These are phyloP conservation scores for Ogataea naganishii DNA, from an alignment of 805 yeast genomes.

Conservation along the genomic window DNA sequence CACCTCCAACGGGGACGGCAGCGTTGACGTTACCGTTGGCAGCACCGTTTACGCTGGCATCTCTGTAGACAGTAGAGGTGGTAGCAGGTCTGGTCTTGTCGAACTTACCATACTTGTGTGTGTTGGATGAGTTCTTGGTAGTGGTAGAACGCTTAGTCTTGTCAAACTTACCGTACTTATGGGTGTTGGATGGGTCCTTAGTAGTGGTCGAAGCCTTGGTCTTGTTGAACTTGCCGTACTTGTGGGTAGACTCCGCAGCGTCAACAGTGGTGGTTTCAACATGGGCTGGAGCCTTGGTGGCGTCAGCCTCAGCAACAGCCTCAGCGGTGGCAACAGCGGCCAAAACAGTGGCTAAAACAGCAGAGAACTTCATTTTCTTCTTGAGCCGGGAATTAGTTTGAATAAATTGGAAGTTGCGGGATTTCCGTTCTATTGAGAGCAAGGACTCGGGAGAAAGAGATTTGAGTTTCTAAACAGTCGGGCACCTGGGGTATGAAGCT, in stretches of 20 bases:
- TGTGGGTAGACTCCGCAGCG: conserved; percentile 31
- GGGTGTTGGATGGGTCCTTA: conserved; percentile 28
- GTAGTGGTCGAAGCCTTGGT: conserved; percentile 25
- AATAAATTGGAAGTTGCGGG: neutral
- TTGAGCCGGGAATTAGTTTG: neutral
- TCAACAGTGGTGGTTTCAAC: conserved; percentile 19
- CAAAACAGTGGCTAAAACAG: conserved; percentile 22
- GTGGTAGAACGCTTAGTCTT: conserved; percentile 29
- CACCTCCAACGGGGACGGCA: too few relatives aligned
- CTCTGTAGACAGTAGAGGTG: conserved; percentile 30
- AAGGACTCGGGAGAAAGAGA: too few relatives aligned
- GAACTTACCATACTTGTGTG: conserved; percentile 40
- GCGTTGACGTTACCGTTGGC: too few relatives aligned
- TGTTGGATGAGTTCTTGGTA: conserved; percentile 24
- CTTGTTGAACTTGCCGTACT: conserved; percentile 46
- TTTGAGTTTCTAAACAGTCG: too few relatives aligned
- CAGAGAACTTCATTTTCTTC: conserved; percentile 32
- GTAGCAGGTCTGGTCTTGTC: conserved; percentile 34
- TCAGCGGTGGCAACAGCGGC: conserved; percentile 24
- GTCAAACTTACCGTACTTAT: conserved; percentile 40
- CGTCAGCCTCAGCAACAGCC: conserved; percentile 29
- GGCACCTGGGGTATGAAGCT: too few relatives aligned
- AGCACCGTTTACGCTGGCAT: neutral
- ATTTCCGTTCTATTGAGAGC: conserved; percentile 1
- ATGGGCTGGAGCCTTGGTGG: conserved; percentile 20